Evolutionary conservation across 176 grass and related monocot genomes (phyloP).

Genomic region (Carex kokanica): DNA sequence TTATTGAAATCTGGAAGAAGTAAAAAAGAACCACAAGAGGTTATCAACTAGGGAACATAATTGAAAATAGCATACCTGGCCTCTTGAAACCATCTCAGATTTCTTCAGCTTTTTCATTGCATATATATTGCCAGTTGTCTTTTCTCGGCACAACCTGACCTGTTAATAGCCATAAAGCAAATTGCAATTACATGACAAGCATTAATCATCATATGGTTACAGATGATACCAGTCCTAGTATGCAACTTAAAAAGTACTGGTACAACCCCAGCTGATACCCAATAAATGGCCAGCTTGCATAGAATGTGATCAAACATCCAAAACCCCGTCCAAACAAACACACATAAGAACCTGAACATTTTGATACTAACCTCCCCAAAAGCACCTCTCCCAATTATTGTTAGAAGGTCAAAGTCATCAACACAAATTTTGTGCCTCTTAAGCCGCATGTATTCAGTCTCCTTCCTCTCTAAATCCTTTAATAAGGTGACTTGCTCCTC

Average conservation of each 20-base stretch:
- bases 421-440: conserved; percentile 99
- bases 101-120: conserved; percentile 99
- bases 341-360: background rate
- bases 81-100: conserved; percentile 95
- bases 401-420: conserved; percentile 95
- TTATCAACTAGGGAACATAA: conserved; percentile 28
- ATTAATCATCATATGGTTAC: background rate
- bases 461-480: conserved; percentile 97
- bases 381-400: conserved; percentile 98
- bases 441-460: conserved; percentile 95
- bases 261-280: conserved; percentile 16
- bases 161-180: conserved; percentile 39
- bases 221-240: conserved; percentile 14
- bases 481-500: conserved; percentile 91
- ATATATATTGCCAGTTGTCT: conserved; percentile 86
- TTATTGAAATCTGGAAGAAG: background rate
- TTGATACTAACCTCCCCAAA: conserved; percentile 83
- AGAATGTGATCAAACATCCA: background rate
- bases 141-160: conserved; percentile 90
- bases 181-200: conserved; percentile 20
- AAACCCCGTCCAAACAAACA: background rate
- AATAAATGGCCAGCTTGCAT: conserved; percentile 6
- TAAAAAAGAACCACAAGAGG: background rate
- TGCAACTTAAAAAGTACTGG: conserved; percentile 17
- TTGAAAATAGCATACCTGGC: conserved; percentile 64